Base-by-base conservation (phyloP, 768 basidiomycete genomes). In the Suillus occidentalis region DNA sequence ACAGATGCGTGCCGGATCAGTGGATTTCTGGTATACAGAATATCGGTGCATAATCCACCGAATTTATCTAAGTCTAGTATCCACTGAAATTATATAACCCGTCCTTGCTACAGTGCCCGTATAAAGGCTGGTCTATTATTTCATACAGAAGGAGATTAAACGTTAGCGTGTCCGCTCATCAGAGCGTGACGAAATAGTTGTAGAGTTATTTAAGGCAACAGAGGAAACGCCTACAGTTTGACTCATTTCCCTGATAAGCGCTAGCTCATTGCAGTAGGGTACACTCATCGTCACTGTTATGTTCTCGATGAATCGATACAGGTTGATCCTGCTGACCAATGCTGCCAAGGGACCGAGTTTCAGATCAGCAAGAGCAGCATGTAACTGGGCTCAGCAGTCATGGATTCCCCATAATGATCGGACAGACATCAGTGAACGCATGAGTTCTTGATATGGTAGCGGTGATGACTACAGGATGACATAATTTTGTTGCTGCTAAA, bases 61-160 rank as follows among this genome's bases (percentile, higher is more conserved):
- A n/a, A n/a, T n/a, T n/a, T n/a, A n/a, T n/a, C n/a, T n/a, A n/a
- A n/a, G n/a, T n/a, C n/a, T n/a, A n/a, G n/a, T n/a, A n/a, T n/a
- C n/a, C n/a, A n/a, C n/a, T n/a, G n/a, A n/a, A n/a, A n/a, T n/a
- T n/a, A n/a, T n/a, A n/a, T n/a, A n/a, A n/a, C n/a, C n/a, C n/a
- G n/a, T n/a, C n/a, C n/a, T n/a, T n/a, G n/a, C n/a, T n/a, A n/a
- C n/a, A n/a, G n/a, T 65, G 68, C 45, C 36, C 16, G 6, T 34
- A 36, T 55, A 22, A 66, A 93, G 91, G 84, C 72, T 85, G 65
- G 83, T 93, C 18, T 92, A 91, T 71, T 83, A 80, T 45, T 79
- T 86, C 37, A 84, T 92, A 53, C 84, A 86, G 72, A 78, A 77
- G 61, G 86, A 90, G 70, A 87, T 90, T 36, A 80, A 82, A 63